A percentile compares a stretch with the other conserved stretches of the same genome.
phyloP scores from a whole-genome alignment of 345 rosid genomes.

The Mallotus nudiflorus region DNA sequence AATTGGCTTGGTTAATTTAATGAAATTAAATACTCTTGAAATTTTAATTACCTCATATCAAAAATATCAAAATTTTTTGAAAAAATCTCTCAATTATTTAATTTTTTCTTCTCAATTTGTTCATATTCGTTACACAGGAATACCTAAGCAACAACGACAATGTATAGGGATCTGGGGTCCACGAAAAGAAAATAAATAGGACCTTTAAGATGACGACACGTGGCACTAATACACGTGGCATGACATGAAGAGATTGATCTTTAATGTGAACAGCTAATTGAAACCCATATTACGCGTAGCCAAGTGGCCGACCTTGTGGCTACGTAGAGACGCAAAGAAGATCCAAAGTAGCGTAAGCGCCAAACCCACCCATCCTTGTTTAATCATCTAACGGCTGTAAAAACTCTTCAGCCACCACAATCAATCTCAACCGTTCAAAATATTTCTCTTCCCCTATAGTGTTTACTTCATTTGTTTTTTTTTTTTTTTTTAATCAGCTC shows the following conservation, averaged over 20 bases:
- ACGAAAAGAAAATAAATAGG: neutral
- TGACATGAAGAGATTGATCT: neutral
- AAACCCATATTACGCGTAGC: conserved; percentile 3
- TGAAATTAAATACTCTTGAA: too few relatives aligned
- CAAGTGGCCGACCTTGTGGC: conserved; percentile 30
- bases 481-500: too few relatives aligned
- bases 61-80: too few relatives aligned
- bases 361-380: conserved; percentile 41
- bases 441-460: neutral
- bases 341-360: conserved; percentile 50
- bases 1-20: too few relatives aligned
- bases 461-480: conserved; percentile 30
- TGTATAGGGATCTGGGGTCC: neutral
- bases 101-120: too few relatives aligned
- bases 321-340: conserved; percentile 36
- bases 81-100: too few relatives aligned
- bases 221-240: conserved; percentile 14
- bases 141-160: neutral
- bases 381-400: conserved; percentile 29
- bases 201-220: conserved; percentile 12
- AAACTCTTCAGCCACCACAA: conserved; percentile 37
- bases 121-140: neutral
- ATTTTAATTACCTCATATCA: too few relatives aligned
- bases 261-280: conserved; percentile 13
- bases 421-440: conserved; percentile 27